Evolutionary conservation across 2,329 filamentous ascomycete genomes (phyloP).

Genomic region (Phialophora verrucosa): DNA sequence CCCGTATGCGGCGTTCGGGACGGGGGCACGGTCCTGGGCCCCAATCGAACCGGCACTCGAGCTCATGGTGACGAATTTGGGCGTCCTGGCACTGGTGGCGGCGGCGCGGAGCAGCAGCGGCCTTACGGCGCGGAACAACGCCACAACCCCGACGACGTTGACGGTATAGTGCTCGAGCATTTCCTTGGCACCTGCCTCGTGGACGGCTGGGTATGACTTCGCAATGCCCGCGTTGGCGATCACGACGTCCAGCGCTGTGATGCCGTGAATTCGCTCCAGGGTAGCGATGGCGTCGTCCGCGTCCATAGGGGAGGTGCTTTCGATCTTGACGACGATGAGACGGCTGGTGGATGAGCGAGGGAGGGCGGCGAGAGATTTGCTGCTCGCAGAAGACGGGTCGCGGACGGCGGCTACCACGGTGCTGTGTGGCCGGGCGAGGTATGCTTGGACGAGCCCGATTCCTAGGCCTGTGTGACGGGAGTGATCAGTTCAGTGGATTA

Average conservation of each 20-base stretch:
- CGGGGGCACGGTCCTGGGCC: not conserved
- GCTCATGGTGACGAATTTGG: slow-evolving; percentile 29
- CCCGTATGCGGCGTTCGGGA: slow-evolving; percentile 46
- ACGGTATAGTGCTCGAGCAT: slow-evolving; percentile 45
- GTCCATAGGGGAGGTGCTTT: slow-evolving; percentile 45
- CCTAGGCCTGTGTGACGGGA: slow-evolving; percentile 13
- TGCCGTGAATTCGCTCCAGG: slow-evolving; percentile 40
- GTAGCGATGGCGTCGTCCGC: slow-evolving; percentile 42
- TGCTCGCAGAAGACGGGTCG: slow-evolving; percentile 4
- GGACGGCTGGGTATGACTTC: slow-evolving; percentile 42
- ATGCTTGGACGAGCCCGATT: slow-evolving; percentile 17
- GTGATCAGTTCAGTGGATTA: not conserved
- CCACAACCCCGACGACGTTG: slow-evolving; percentile 48
- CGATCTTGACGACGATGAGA: slow-evolving; percentile 51
- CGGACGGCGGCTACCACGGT: slow-evolving; percentile 27
- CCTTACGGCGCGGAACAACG: slow-evolving; percentile 54
- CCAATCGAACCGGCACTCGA: slow-evolving; percentile 20
- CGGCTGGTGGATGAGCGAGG: slow-evolving; percentile 43
- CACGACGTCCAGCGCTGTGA: slow-evolving; percentile 54
- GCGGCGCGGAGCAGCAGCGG: slow-evolving; percentile 46
- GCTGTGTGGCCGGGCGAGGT: slow-evolving; percentile 15
- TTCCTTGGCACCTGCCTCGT: slow-evolving; percentile 46
- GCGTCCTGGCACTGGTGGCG: not conserved
- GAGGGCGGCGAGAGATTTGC: slow-evolving; percentile 42
- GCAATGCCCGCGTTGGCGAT: slow-evolving; percentile 58